Conservation (phyloP, 129 eudicot species). For the Scalesia atractyloides region DNA sequence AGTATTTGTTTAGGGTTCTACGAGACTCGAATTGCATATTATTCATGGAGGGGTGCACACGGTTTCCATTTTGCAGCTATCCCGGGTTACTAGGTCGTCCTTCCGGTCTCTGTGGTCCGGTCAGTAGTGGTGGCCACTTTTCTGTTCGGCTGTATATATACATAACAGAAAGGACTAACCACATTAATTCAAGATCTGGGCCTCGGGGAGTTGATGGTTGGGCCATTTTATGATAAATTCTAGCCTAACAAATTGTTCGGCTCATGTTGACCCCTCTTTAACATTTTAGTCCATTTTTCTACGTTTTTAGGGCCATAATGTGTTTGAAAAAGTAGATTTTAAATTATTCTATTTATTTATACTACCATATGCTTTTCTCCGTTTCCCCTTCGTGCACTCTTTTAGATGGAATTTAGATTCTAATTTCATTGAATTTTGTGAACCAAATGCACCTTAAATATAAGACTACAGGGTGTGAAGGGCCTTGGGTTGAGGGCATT, state of each 20-base stretch:
- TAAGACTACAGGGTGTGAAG: no score
- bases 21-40: constrained; percentile 91
- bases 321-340: no score
- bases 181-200: not conserved
- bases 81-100: constrained; percentile 57
- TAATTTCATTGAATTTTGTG: no score
- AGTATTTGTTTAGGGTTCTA: constrained; percentile 63
- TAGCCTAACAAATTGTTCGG: not conserved
- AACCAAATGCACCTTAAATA: no score
- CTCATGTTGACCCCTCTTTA: not conserved
- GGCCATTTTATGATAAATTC: not conserved
- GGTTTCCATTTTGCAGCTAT: constrained; percentile 83
- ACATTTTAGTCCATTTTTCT: constrained; percentile 4
- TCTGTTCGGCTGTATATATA: constrained; percentile 24
- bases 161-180: not conserved
- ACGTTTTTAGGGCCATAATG: not conserved
- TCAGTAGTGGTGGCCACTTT: not conserved
- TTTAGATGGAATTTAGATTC: no score
- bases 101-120: not conserved
- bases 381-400: no score
- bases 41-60: constrained; percentile 96
- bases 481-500: no score
- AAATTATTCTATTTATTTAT: no score
- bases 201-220: not conserved
- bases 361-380: no score